A percentile compares a stretch with the other conserved stretches of the same genome.
Evolutionary conservation across 805 yeast genomes (phyloP).

Genomic region (Ogataea siamensis): DNA sequence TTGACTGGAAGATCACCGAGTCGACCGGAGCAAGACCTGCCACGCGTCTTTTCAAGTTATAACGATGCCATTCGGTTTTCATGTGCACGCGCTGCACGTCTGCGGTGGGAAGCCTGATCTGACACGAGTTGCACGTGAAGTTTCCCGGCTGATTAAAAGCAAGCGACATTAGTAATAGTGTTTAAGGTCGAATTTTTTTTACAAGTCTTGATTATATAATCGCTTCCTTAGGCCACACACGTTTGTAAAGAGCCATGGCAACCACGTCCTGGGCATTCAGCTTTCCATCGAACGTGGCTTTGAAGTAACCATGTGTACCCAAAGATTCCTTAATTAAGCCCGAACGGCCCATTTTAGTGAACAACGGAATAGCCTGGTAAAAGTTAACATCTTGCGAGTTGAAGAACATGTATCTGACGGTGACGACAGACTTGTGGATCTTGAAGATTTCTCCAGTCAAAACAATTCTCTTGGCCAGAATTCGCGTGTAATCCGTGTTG

Average conservation of each 20-base stretch:
- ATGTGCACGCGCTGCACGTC: slow-evolving; percentile 88
- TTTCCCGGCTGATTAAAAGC: slow-evolving; percentile 24
- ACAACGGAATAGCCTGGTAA: slow-evolving; percentile 88
- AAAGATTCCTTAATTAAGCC: slow-evolving; percentile 93
- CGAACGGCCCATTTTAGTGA: slow-evolving; percentile 87
- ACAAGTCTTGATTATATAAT: slow-evolving; percentile 10
- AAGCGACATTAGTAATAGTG: slow-evolving; percentile 4
- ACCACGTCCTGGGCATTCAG: slow-evolving; percentile 88
- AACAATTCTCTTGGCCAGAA: slow-evolving; percentile 83
- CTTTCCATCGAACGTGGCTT: slow-evolving; percentile 90
- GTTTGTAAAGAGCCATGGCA: slow-evolving; percentile 90
- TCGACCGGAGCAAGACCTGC: slow-evolving; percentile 72
- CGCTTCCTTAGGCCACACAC: slow-evolving; percentile 77
- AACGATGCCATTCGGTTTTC: slow-evolving; percentile 98
- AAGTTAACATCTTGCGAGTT: slow-evolving; percentile 82
- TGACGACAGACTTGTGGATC: slow-evolving; percentile 88
- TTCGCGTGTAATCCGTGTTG: slow-evolving; percentile 80
- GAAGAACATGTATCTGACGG: slow-evolving; percentile 97
- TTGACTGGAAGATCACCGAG: slow-evolving; percentile 30
- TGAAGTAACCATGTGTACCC: slow-evolving; percentile 98
- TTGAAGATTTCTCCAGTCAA: slow-evolving; percentile 94
- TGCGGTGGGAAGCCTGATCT: slow-evolving; percentile 72
- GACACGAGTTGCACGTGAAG: slow-evolving; percentile 86
- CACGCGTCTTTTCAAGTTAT: slow-evolving; percentile 89
- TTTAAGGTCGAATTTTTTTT: slow-evolving; percentile 6